Base-by-base conservation (phyloP, 352 stramenopile species). In the Phytophthora cactorum region DNA sequence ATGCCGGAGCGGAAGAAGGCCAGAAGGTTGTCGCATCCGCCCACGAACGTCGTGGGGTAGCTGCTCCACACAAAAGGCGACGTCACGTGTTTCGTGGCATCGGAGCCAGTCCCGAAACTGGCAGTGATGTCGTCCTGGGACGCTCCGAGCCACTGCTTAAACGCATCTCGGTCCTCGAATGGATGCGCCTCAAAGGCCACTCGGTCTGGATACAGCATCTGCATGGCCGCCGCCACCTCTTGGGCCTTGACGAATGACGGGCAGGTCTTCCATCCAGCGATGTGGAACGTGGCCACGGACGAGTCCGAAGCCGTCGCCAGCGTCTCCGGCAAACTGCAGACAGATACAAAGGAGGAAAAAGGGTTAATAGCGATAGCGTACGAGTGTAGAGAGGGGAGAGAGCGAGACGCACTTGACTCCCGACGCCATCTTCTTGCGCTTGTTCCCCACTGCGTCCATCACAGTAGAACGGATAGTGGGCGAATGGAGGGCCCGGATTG, bases 31-130 rank as follows among this genome's bases (percentile, higher is more conserved):
- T 94, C 82, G 50, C 84, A 90, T 5, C 84, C 84, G 36, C 86
- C 86, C 51, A 94, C 56, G 59, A 92, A 94, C 28, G 52, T 77
- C 31, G 70, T 74, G 9, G 76, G 65, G 52, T 85, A 84, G 52
- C 70, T 84, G 32, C 55, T 79, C 81, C 85, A 94, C 27, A 92
- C 81, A 66, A 93, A 93, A 50, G 86, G 86, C 61, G 84, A 94
- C 71, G 84, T 88, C 56, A 77, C 78, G 72, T 91, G 81, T 34
- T 72, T 80, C 3, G 70, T 50, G 8, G 81, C 79, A 7, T 72
- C 74, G 31, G 79, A 82, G 14, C 81, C 70, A 2, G 51, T 63
- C 10, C 75, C 75, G 22, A 92, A 85, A 27, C 68, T 66, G 0
- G 32, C 38, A 4, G 57, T 68, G 53, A 92, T 81, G 41, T 79